Evolutionary conservation across 2,329 filamentous ascomycete species (phyloP).

Genomic region (Colletotrichum magnum): DNA sequence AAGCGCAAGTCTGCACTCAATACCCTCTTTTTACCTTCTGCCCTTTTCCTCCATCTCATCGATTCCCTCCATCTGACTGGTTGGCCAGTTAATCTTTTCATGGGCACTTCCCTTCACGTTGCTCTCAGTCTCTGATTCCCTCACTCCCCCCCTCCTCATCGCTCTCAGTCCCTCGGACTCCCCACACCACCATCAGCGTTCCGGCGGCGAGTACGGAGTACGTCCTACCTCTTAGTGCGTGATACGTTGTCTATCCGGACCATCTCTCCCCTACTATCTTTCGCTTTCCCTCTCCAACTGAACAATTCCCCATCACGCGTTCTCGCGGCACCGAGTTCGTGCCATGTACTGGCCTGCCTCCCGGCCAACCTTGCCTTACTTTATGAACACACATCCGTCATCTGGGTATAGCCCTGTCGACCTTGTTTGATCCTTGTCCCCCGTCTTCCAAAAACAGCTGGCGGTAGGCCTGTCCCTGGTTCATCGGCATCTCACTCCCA

Average conservation of each 20-base stretch:
- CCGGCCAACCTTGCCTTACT: slow-evolving; percentile 17
- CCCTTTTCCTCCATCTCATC: slow-evolving; percentile 37
- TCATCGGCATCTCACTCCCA: slow-evolving; percentile 50
- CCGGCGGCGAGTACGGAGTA: background rate
- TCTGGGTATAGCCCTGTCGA: slow-evolving; percentile 45
- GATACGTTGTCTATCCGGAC: slow-evolving; percentile 26
- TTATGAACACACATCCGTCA: slow-evolving; percentile 37
- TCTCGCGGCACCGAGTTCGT: slow-evolving; percentile 31
- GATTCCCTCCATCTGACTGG: slow-evolving; percentile 19
- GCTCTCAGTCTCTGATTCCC: slow-evolving; percentile 13
- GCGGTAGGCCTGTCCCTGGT: slow-evolving; percentile 47
- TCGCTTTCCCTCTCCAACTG: slow-evolving; percentile 27
- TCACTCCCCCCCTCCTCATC: background rate
- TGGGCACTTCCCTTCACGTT: slow-evolving; percentile 24
- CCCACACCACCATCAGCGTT: slow-evolving; percentile 39
- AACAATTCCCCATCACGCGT: slow-evolving; percentile 26
- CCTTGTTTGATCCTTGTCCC: slow-evolving; percentile 48
- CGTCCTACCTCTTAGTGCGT: slow-evolving; percentile 7
- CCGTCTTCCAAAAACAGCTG: slow-evolving; percentile 50
- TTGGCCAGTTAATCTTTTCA: slow-evolving; percentile 16
- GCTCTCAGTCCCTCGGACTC: slow-evolving; percentile 39
- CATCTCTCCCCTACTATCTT: slow-evolving; percentile 16
- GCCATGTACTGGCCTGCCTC: slow-evolving; percentile 34
- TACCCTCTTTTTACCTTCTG: slow-evolving; percentile 12
- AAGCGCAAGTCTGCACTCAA: slow-evolving; percentile 19